Evolutionary conservation across 257 asterid genomes (phyloP).

Genomic region (Cruciata laevipes): DNA sequence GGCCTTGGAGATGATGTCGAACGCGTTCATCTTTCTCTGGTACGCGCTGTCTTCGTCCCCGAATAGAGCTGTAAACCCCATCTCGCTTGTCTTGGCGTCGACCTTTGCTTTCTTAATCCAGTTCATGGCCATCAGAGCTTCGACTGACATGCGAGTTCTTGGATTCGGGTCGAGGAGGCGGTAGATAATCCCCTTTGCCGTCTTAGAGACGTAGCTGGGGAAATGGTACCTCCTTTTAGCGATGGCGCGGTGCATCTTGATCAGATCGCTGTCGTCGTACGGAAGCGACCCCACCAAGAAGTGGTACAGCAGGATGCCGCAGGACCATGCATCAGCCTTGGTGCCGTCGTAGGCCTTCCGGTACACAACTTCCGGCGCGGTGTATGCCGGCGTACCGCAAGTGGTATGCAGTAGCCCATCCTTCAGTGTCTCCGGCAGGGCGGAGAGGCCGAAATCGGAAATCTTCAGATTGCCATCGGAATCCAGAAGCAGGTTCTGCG

Average conservation of each 20-base stretch:
- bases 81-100: neutral
- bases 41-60: conserved; percentile 23
- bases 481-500: conserved; percentile 79
- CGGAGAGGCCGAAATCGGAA: conserved; percentile 88
- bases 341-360: conserved; percentile 74
- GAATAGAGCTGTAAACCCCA: conserved; percentile 9
- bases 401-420: conserved; percentile 65
- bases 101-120: conserved; percentile 57
- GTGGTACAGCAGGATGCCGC: conserved; percentile 61
- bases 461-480: conserved; percentile 46
- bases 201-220: conserved; percentile 63
- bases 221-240: conserved; percentile 27
- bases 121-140: conserved; percentile 39
- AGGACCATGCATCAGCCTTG: conserved; percentile 95
- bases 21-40: conserved; percentile 50
- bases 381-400: conserved; percentile 89
- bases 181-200: conserved; percentile 43
- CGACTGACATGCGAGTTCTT: conserved; percentile 43
- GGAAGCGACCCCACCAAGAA: conserved; percentile 65
- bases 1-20: conserved; percentile 72
- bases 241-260: conserved; percentile 70
- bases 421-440: conserved; percentile 56
- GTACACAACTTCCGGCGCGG: conserved; percentile 78
- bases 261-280: conserved; percentile 59
- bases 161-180: conserved; percentile 79